Percentiles rank a stretch among this genome's conserved stretches.
phyloP scores from a whole-genome alignment of 139 green algal species.

The Tetraselmis chui region DNA sequence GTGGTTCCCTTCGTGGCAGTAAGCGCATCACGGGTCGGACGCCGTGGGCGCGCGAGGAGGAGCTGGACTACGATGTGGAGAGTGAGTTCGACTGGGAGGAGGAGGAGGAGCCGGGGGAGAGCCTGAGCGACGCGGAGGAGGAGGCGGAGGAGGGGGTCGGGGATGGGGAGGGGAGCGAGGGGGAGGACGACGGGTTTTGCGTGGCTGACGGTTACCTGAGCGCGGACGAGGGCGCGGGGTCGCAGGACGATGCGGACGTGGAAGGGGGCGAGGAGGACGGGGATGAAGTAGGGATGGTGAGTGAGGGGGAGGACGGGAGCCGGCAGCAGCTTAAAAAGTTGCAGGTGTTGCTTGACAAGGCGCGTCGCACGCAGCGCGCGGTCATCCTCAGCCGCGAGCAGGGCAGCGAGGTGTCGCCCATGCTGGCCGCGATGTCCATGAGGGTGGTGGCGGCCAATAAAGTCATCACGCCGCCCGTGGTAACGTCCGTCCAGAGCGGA shows the following conservation, averaged over 20 bases:
- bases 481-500: no score
- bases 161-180: background rate
- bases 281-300: background rate
- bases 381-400: background rate
- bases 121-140: background rate
- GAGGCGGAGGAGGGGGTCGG: background rate
- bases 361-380: background rate
- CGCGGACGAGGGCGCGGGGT: background rate
- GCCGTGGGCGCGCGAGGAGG: background rate
- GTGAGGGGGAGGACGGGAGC: background rate
- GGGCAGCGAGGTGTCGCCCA: background rate
- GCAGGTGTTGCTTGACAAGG: background rate
- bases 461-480: no score
- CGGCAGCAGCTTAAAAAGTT: background rate
- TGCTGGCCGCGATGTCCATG: background rate
- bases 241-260: background rate
- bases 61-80: background rate
- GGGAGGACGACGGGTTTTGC: background rate
- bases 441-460: no score
- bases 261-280: background rate
- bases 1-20: no score
- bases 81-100: background rate
- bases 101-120: background rate
- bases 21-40: background rate
- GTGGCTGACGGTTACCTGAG: background rate